A percentile compares a stretch with the other conserved stretches of the same genome.
Conservation (phyloP, 768 basidiomycete genomes). For the Xerocomellus amylosporus region DNA sequence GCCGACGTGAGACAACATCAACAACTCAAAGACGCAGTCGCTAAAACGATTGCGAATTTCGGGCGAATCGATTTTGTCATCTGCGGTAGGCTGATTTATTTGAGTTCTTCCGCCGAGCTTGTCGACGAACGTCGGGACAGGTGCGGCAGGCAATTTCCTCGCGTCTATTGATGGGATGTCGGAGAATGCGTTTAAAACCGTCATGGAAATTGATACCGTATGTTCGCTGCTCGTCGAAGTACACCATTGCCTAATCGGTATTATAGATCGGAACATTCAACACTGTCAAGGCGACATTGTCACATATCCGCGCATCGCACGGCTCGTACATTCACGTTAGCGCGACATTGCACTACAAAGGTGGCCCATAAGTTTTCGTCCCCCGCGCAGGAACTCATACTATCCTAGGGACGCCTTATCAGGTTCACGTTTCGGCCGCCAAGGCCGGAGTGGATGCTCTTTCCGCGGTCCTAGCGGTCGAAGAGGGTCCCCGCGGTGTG, state of each 20-base stretch:
- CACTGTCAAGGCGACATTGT: constrained; percentile 89
- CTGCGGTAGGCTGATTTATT: constrained; percentile 59
- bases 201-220: constrained; percentile 91
- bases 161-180: constrained; percentile 81
- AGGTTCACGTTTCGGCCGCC: constrained; percentile 91
- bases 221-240: constrained; percentile 17
- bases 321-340: constrained; percentile 90
- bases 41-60: constrained; percentile 68
- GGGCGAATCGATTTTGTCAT: constrained; percentile 94
- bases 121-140: constrained; percentile 36
- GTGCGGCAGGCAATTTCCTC: constrained; percentile 96
- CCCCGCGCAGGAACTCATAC: background rate
- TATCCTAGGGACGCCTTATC: constrained; percentile 67
- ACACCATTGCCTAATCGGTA: background rate
- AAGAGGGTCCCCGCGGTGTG: constrained; percentile 94
- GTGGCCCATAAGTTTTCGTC: constrained; percentile 33
- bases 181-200: constrained; percentile 88
- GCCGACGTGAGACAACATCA: constrained; percentile 83
- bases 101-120: background rate
- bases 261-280: constrained; percentile 84
- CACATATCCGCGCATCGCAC: constrained; percentile 62
- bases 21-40: constrained; percentile 70
- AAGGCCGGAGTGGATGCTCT: constrained; percentile 94
- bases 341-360: constrained; percentile 82
- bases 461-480: constrained; percentile 81